Conservation (phyloP, 163 green algal species). For the Coccomyxa subellipsoidea region DNA sequence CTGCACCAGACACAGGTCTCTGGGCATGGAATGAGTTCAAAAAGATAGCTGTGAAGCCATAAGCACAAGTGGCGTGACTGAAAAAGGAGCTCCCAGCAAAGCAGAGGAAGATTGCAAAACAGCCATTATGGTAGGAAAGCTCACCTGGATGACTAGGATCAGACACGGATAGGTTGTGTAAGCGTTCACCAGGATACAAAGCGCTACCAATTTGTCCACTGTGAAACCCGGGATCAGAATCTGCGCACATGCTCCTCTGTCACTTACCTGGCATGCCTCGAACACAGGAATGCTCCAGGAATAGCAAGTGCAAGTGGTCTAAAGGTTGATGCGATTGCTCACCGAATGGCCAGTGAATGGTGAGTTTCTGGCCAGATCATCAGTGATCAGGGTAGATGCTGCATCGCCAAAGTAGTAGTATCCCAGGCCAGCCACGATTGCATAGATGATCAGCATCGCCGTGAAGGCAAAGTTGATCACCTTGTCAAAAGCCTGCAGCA, state of each 20-base stretch:
- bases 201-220: conserved; percentile 42
- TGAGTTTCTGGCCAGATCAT: conserved; percentile 35
- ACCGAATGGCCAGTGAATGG: conserved; percentile 23
- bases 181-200: conserved; percentile 45
- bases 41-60: no score
- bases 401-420: conserved; percentile 48
- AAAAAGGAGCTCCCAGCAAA: no score
- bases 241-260: not conserved
- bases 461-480: conserved; percentile 36
- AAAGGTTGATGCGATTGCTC: not conserved
- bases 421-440: conserved; percentile 18
- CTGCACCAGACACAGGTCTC: conserved; percentile 24
- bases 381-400: conserved; percentile 30
- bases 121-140: not conserved
- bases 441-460: conserved; percentile 42
- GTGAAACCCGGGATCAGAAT: conserved; percentile 37
- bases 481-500: conserved; percentile 30
- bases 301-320: not conserved
- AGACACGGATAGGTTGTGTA: conserved; percentile 38
- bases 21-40: no score
- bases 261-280: not conserved
- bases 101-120: not conserved
- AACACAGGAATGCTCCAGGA: not conserved
- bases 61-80: no score
- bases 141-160: conserved; percentile 36